These are phyloP conservation scores for Penicillium pancosmium DNA, from an alignment of 495 filamentous ascomycete species.

Conservation along the genomic window DNA sequence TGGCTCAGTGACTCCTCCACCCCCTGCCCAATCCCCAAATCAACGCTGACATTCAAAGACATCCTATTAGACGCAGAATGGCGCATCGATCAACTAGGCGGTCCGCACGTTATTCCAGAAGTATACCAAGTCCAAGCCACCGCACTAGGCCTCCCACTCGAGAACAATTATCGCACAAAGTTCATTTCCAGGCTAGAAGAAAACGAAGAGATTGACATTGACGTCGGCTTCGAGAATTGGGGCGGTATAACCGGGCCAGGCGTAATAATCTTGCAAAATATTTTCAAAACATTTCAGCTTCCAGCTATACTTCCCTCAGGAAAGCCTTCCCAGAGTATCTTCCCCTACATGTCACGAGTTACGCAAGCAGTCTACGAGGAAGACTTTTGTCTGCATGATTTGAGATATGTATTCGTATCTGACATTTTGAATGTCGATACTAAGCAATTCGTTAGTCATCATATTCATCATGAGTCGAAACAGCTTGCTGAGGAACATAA, in stretches of 20 bases:
- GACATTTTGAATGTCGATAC: background rate
- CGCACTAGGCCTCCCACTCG: background rate
- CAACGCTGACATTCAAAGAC: background rate
- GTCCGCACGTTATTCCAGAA: background rate
- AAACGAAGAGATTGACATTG: background rate
- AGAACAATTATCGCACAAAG: background rate
- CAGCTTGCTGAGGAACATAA: background rate
- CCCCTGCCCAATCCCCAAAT: background rate
- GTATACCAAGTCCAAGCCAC: background rate
- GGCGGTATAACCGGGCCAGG: background rate
- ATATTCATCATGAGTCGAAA: constrained; percentile 1
- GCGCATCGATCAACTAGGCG: background rate
- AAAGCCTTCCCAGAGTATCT: background rate
- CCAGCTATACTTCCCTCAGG: background rate
- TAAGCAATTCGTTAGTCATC: background rate
- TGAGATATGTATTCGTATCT: background rate
- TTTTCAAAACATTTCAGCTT: background rate
- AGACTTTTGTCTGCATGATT: background rate
- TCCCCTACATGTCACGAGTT: background rate
- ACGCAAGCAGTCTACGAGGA: background rate
- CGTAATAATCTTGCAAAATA: background rate
- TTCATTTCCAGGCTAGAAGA: background rate
- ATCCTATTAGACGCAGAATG: background rate
- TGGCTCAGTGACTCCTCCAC: background rate
- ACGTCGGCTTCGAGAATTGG: constrained; percentile 4